phyloP scores from a whole-genome alignment of 192 early-diverging fungal genomes.

The Entomortierella parvispora region DNA sequence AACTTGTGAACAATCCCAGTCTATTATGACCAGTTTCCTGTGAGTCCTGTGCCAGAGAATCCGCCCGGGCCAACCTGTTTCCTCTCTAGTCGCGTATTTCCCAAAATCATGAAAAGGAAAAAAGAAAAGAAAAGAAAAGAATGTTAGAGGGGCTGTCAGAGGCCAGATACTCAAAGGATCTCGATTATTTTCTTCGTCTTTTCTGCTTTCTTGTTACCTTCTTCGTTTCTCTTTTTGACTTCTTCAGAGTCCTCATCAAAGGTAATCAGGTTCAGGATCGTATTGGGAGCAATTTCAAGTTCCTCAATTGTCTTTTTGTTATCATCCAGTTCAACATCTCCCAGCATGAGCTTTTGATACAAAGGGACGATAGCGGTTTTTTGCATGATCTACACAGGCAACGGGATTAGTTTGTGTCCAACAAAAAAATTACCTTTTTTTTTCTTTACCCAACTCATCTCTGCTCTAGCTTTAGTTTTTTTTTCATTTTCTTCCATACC shows the following conservation, averaged over 20 bases:
- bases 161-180: too few relatives aligned
- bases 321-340: conserved; percentile 24
- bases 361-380: conserved; percentile 36
- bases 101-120: not conserved
- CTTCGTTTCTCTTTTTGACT: conserved; percentile 2
- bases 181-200: too few relatives aligned
- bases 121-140: not conserved
- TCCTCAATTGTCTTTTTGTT: conserved; percentile 38
- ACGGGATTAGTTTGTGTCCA: not conserved
- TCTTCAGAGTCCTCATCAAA: conserved; percentile 38
- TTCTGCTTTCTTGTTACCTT: too few relatives aligned
- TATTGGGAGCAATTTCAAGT: conserved; percentile 30
- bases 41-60: conserved; percentile 36
- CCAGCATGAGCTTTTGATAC: conserved; percentile 39
- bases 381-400: conserved; percentile 48
- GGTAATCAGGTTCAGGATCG: conserved; percentile 25
- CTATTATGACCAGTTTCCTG: conserved; percentile 20
- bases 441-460: too few relatives aligned
- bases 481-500: too few relatives aligned
- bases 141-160: not conserved
- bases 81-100: not conserved
- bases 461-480: too few relatives aligned
- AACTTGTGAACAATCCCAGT: not conserved
- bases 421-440: not conserved
- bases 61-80: conserved; percentile 9